These are phyloP conservation scores for Mrakia frigida DNA, from an alignment of 768 basidiomycete genomes.

Conservation along the genomic window DNA sequence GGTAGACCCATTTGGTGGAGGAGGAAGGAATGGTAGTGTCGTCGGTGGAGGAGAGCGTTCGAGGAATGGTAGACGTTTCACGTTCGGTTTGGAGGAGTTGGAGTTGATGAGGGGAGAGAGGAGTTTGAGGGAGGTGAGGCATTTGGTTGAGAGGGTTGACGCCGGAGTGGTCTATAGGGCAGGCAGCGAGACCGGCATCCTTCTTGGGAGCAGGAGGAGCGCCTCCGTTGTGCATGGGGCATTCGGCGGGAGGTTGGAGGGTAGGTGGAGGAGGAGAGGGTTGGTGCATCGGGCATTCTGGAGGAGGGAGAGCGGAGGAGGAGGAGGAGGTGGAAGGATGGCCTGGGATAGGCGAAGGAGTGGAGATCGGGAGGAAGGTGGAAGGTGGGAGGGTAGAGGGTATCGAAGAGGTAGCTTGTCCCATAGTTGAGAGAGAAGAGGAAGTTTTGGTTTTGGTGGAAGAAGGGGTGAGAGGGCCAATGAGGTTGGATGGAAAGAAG, in stretches of 20 bases:
- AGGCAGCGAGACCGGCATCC: conserved; percentile 40
- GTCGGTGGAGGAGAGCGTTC: conserved; percentile 44
- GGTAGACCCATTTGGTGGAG: conserved; percentile 73
- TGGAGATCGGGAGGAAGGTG: conserved; percentile 13
- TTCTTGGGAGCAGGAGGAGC: not conserved
- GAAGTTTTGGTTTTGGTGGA: not conserved
- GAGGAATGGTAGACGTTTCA: conserved; percentile 78
- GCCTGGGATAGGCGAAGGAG: not conserved
- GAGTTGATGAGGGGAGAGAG: conserved; percentile 54
- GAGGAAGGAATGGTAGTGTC: conserved; percentile 43
- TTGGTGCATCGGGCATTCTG: conserved; percentile 41
- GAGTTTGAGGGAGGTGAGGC: conserved; percentile 70
- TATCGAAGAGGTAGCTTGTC: conserved; percentile 21
- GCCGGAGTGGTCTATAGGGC: conserved; percentile 45
- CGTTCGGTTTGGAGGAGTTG: conserved; percentile 65
- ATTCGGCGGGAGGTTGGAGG: conserved; percentile 32
- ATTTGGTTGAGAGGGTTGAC: conserved; percentile 80
- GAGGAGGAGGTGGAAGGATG: conserved; percentile 13
- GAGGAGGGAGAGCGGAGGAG: conserved; percentile 33
- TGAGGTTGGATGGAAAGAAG: no score
- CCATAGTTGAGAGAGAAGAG: conserved; percentile 20
- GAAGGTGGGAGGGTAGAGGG: conserved; percentile 30
- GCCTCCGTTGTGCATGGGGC: conserved; percentile 33
- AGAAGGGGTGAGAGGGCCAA: no score
- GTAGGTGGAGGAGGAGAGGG: conserved; percentile 1